phyloP scores from a whole-genome alignment of 805 yeast genomes.

The Saccharomycopsis guyanensis region DNA sequence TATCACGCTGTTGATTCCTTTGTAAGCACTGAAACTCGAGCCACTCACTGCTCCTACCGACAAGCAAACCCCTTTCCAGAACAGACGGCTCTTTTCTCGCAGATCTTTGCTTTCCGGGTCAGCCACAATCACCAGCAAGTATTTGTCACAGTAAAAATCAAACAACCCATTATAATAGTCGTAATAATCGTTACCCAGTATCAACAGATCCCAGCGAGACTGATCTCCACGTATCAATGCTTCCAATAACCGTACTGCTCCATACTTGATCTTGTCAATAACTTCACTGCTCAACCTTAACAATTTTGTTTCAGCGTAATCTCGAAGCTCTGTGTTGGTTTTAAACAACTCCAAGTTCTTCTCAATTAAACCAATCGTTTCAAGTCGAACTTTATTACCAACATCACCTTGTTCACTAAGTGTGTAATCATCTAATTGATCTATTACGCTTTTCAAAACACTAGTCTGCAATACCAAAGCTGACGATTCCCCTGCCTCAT shows the following conservation, averaged over 20 bases:
- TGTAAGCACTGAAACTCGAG: slow-evolving; percentile 36
- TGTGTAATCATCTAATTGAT: slow-evolving; percentile 67
- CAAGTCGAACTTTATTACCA: slow-evolving; percentile 65
- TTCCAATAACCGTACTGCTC: slow-evolving; percentile 34
- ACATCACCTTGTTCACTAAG: slow-evolving; percentile 82
- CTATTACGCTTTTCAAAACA: slow-evolving; percentile 22
- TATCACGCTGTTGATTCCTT: slow-evolving; percentile 35
- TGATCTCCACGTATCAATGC: too few species aligned
- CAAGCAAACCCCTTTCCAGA: slow-evolving; percentile 50
- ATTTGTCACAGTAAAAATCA: slow-evolving; percentile 22
- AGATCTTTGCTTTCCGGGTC: neutral
- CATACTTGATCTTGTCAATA: slow-evolving; percentile 44
- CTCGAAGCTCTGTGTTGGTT: slow-evolving; percentile 11
- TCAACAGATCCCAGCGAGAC: too few species aligned
- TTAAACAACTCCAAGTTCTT: slow-evolving; percentile 24
- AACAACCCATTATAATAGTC: slow-evolving; percentile 16
- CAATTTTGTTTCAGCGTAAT: slow-evolving; percentile 30
- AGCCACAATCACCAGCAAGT: slow-evolving; percentile 26
- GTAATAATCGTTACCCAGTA: slow-evolving; percentile 6
- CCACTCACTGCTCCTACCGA: slow-evolving; percentile 54
- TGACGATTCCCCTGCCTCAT: neutral
- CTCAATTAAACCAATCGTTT: slow-evolving; percentile 37
- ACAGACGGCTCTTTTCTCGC: slow-evolving; percentile 26
- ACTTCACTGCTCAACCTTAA: slow-evolving; percentile 58
- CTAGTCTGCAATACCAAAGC: slow-evolving; percentile 5